Evolutionary conservation across 768 basidiomycete genomes (phyloP).

Genomic region (Polyporus arcularius): DNA sequence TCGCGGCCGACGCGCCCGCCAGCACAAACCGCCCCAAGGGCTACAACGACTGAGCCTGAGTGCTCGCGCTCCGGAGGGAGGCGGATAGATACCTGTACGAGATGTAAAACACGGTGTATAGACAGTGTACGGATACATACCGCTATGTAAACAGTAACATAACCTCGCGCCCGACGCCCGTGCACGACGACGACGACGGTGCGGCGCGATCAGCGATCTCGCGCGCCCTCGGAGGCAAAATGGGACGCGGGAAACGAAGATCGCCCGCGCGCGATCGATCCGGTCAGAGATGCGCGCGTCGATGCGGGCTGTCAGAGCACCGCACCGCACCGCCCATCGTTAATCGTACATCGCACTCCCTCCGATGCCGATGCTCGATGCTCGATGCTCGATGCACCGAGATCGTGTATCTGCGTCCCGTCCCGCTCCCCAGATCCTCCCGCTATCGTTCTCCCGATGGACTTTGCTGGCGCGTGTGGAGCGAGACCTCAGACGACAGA

Average conservation of each 20-base stretch:
- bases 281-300: constrained; percentile 11
- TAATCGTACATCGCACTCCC: background rate
- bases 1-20: constrained; percentile 36
- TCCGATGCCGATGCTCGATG: background rate
- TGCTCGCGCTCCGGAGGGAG: background rate
- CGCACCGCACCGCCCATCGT: background rate
- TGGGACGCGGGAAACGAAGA: background rate
- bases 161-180: background rate
- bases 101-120: background rate
- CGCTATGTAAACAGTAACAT: too few species aligned
- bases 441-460: too few species aligned
- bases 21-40: constrained; percentile 42
- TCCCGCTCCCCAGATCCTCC: too few species aligned
- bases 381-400: background rate
- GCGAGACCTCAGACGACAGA: too few species aligned
- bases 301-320: constrained; percentile 6
- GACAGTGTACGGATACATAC: background rate
- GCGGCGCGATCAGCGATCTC: background rate
- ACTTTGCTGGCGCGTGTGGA: too few species aligned
- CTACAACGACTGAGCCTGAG: constrained; percentile 55
- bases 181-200: background rate
- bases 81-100: background rate
- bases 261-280: constrained; percentile 15
- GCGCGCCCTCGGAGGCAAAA: too few species aligned
- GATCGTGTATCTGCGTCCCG: too few species aligned